These are phyloP conservation scores for Paraconiothyrium sp. DNA, from an alignment of 2,329 filamentous ascomycete genomes.

Conservation along the genomic window DNA sequence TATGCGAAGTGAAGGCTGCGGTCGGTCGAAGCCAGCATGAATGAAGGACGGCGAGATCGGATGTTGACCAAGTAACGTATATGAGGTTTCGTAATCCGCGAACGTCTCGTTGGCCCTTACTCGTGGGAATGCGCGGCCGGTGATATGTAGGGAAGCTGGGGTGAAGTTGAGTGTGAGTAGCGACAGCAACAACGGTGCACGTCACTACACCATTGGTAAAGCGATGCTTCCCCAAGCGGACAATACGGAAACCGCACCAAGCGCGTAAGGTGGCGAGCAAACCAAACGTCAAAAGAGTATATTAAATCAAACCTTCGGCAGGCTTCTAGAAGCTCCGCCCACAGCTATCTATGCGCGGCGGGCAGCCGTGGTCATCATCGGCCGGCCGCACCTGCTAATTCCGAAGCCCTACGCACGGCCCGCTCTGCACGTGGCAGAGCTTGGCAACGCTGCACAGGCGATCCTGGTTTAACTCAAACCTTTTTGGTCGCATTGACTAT, in stretches of 20 bases:
- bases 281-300: neutral
- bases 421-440: conserved; percentile 10
- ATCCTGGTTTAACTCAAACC: neutral
- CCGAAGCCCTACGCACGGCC: conserved; percentile 11
- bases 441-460: neutral
- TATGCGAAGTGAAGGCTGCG: neutral
- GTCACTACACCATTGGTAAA: conserved; percentile 14
- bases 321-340: conserved; percentile 15
- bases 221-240: neutral
- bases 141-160: neutral
- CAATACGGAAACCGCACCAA: neutral
- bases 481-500: neutral
- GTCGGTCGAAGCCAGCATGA: neutral
- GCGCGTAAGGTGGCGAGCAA: neutral
- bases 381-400: conserved; percentile 15
- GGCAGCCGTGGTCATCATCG: conserved; percentile 12
- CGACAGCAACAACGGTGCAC: conserved; percentile 7
- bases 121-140: neutral
- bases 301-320: conserved; percentile 10
- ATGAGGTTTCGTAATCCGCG: neutral
- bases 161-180: neutral
- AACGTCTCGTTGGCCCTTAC: neutral
- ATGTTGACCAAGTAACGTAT: neutral
- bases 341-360: neutral
- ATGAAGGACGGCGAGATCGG: neutral